These are phyloP conservation scores for Penicillium thymicola DNA, from an alignment of 2,329 filamentous ascomycete genomes.

Conservation along the genomic window DNA sequence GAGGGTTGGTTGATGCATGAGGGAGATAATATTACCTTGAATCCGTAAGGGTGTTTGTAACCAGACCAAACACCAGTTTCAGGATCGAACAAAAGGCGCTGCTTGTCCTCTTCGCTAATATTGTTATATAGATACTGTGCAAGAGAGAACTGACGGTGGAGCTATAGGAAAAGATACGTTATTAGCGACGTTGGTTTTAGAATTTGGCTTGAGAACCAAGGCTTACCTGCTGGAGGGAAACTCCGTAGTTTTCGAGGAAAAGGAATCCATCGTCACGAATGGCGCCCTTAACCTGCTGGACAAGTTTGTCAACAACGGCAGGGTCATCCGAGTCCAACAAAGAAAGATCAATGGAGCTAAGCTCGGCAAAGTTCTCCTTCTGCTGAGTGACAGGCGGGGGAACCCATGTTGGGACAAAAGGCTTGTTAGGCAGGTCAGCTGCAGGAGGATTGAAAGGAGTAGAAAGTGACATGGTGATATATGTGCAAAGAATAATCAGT, in stretches of 20 bases:
- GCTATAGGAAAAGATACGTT: conserved; percentile 12
- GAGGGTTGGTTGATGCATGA: background rate
- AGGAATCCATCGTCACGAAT: conserved; percentile 47
- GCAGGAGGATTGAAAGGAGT: conserved; percentile 44
- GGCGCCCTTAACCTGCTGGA: conserved; percentile 44
- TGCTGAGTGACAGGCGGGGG: conserved; percentile 48
- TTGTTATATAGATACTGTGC: conserved; percentile 52
- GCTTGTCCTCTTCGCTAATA: conserved; percentile 50
- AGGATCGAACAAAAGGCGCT: conserved; percentile 48
- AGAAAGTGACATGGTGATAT: conserved; percentile 23
- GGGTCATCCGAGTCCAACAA: conserved; percentile 45
- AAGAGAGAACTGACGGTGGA: conserved; percentile 51
- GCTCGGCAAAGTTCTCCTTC: conserved; percentile 44
- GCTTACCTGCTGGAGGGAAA: conserved; percentile 45
- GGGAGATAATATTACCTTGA: conserved; percentile 35
- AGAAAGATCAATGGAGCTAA: conserved; percentile 46
- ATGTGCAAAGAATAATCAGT: background rate
- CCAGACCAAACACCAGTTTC: conserved; percentile 51
- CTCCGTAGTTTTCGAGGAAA: conserved; percentile 51
- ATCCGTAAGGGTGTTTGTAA: conserved; percentile 49
- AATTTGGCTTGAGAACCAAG: background rate
- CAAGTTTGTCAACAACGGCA: conserved; percentile 43
- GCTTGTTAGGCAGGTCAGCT: conserved; percentile 39
- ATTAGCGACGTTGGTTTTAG: background rate
- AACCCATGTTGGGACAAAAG: conserved; percentile 43